Conservation (phyloP, 176 grass and related monocot genomes). For the Aechmea fasciata region DNA sequence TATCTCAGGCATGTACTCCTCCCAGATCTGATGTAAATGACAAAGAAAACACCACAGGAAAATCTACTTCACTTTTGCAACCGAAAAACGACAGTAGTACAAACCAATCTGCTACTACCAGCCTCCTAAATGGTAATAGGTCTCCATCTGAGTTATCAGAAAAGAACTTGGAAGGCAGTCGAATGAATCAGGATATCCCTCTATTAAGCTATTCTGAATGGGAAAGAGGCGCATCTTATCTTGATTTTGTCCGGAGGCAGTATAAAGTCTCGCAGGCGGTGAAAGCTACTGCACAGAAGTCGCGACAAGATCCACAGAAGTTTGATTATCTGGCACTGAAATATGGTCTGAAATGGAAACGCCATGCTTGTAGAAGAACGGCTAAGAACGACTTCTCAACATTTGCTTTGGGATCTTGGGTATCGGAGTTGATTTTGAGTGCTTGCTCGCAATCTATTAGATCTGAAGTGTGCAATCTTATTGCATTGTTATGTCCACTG, state of each 20-base stretch:
- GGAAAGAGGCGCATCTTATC: constrained; percentile 92
- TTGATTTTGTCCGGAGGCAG: constrained; percentile 93
- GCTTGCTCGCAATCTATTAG: constrained; percentile 98
- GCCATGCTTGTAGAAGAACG: constrained; percentile 54
- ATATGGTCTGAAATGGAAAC: constrained; percentile 93
- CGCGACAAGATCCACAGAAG: constrained; percentile 51
- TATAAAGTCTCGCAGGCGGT: constrained; percentile 74
- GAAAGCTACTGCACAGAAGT: constrained; percentile 46
- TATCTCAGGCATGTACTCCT: constrained; percentile 94
- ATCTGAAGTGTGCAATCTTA: constrained; percentile 82
- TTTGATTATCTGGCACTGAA: constrained; percentile 70
- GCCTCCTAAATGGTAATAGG: constrained; percentile 30
- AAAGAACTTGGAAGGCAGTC: constrained; percentile 34
- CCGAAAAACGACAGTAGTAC: constrained; percentile 50
- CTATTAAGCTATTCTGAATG: constrained; percentile 93
- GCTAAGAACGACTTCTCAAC: constrained; percentile 83
- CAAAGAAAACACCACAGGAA: constrained; percentile 61
- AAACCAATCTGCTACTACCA: constrained; percentile 24
- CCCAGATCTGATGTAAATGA: constrained; percentile 70
- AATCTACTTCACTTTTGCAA: constrained; percentile 47
- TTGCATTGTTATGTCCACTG: constrained; percentile 76
- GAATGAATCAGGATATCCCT: constrained; percentile 58
- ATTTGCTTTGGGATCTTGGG: constrained; percentile 88
- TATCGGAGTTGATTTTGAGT: constrained; percentile 95
- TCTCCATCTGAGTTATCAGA: constrained; percentile 41